Evolutionary conservation across 768 basidiomycete genomes (phyloP).

Genomic region (Boletus eberwhitei): DNA sequence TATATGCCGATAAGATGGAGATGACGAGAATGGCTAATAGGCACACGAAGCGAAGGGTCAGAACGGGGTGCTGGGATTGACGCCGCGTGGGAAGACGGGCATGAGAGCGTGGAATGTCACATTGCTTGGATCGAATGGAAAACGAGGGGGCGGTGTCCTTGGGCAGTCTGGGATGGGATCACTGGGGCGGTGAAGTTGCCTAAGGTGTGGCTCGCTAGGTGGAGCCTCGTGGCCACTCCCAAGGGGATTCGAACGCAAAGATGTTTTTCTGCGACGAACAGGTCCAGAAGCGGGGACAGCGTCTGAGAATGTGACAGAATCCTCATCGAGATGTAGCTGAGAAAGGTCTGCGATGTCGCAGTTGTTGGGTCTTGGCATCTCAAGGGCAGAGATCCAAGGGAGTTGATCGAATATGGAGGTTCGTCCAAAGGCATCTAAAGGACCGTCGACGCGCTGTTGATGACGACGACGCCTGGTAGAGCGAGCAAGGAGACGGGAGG

Average conservation of each 20-base stretch:
- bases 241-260: constrained; percentile 49
- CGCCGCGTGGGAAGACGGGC: constrained; percentile 46
- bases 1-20: constrained; percentile 30
- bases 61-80: constrained; percentile 12
- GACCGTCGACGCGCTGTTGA: constrained; percentile 40
- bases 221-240: constrained; percentile 23
- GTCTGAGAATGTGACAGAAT: constrained; percentile 19
- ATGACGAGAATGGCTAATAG: constrained; percentile 8
- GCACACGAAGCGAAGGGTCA: constrained; percentile 4
- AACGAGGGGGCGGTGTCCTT: constrained; percentile 32
- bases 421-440: constrained; percentile 33
- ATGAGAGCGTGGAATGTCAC: constrained; percentile 59
- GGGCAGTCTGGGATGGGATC: constrained; percentile 20
- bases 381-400: constrained; percentile 64
- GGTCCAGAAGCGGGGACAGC: constrained; percentile 42
- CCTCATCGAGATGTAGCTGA: constrained; percentile 41
- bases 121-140: constrained; percentile 45
- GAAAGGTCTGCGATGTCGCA: constrained; percentile 68
- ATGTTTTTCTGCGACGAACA: constrained; percentile 55
- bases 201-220: constrained; percentile 12
- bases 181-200: constrained; percentile 30
- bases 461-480: constrained; percentile 42
- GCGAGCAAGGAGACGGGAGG: constrained; percentile 34
- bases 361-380: constrained; percentile 42
- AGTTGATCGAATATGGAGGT: constrained; percentile 54